These are phyloP conservation scores for Papiliotrema fonsecae DNA, from an alignment of 1,284 basidiomycete genomes.

Conservation along the genomic window DNA sequence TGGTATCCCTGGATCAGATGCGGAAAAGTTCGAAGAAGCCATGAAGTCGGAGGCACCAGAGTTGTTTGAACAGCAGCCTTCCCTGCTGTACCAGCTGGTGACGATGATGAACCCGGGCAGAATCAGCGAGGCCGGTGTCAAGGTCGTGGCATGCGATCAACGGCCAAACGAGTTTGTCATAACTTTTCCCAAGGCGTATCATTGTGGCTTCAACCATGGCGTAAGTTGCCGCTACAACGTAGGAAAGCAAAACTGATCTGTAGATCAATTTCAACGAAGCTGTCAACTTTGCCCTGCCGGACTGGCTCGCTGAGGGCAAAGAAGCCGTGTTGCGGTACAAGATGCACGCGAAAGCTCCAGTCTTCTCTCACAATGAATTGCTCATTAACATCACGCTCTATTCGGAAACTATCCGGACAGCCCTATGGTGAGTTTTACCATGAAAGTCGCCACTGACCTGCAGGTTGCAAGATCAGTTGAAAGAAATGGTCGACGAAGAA, in stretches of 20 bases:
- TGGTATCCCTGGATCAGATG: slow-evolving; percentile 89
- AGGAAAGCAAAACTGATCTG: background rate
- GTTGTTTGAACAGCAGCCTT: slow-evolving; percentile 96
- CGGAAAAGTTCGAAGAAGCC: slow-evolving; percentile 92
- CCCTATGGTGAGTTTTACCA: slow-evolving; percentile 66
- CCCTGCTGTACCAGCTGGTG: slow-evolving; percentile 93
- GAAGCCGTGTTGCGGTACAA: slow-evolving; percentile 86
- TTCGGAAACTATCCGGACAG: slow-evolving; percentile 86
- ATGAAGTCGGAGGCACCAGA: slow-evolving; percentile 95
- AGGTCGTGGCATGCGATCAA: slow-evolving; percentile 91
- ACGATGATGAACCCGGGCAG: slow-evolving; percentile 96
- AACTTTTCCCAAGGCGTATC: slow-evolving; percentile 97
- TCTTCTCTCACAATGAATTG: slow-evolving; percentile 97
- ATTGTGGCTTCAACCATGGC: slow-evolving; percentile 97
- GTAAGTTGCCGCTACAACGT: slow-evolving; percentile 53
- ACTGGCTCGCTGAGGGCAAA: slow-evolving; percentile 84
- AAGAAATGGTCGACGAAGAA: slow-evolving; percentile 87
- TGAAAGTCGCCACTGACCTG: background rate
- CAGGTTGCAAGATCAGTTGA: slow-evolving; percentile 76
- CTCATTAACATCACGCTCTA: slow-evolving; percentile 92
- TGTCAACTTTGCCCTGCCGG: slow-evolving; percentile 96
- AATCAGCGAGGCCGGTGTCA: slow-evolving; percentile 82
- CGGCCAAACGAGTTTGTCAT: slow-evolving; percentile 96
- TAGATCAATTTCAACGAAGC: slow-evolving; percentile 98
- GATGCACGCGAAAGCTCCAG: slow-evolving; percentile 83